Evolutionary conservation across 2,329 filamentous ascomycete species (phyloP), one percentile per base, ranked within the genome.

Genomic region (Colletotrichum spaethianum): DNA sequence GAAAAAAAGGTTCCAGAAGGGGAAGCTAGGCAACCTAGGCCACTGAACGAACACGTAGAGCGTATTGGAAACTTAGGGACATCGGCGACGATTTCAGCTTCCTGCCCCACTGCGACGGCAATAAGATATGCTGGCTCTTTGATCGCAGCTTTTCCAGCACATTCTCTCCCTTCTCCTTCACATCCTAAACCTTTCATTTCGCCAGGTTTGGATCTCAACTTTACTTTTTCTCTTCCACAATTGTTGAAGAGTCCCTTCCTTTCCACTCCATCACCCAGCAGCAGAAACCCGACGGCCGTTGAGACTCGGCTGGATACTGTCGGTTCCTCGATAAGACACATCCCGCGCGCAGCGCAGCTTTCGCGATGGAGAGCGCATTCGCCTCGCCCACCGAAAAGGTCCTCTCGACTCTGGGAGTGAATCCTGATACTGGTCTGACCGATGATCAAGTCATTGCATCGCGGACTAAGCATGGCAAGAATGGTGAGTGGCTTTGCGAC

Each of bases 341-440:
- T 62, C 26, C 38, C 53, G 62, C 73, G 62, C 70, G 60, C 66
- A 63, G 72, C 73, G 73, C 73, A 67, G 42, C 67, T 71, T 67
- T 72, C 70, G 62, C 75, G 74, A 93, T 93, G 91, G 89, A 92
- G 76, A 87, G 85, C 83, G 90, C 91, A 75, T 93, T 89, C 78
- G 84, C 88, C 75, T 86, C 85, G 78, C 83, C 89, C 75, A 86
- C 86, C 79, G 82, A 86, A 78, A 84, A 90, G 81, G 89, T 93
- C 76, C 85, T 93, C 78, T 83, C 84, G 78, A 82, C 84, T 76
- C 91, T 93, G 77, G 82, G 83, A 18, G 90, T 92, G 66, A 84
- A 90, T 74, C 83, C 86, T 63, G 79, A 82, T 53, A 80, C 82
- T 74, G 91, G 91, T 76, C 83, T 93, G 77, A 87, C 82, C 16